Evolutionary conservation across 129 eudicot species (phyloP).

Genomic region (Arctium minus): DNA sequence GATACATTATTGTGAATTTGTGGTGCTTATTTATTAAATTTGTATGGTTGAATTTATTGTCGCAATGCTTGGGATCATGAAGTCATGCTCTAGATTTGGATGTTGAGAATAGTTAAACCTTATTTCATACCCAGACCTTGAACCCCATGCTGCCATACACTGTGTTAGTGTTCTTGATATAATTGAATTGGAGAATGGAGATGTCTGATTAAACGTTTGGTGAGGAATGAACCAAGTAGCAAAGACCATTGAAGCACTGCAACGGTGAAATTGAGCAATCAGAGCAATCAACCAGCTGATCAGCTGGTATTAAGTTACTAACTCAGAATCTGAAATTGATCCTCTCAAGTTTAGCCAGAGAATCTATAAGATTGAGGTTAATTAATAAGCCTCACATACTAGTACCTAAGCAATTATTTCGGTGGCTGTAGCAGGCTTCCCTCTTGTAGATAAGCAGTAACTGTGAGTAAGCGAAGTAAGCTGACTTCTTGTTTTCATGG

Average conservation of each 20-base stretch:
- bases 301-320: not conserved
- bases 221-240: not conserved
- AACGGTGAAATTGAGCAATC: not conserved
- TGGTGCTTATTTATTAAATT: not conserved
- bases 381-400: not conserved
- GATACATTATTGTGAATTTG: constrained; percentile 2
- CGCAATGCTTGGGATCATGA: not conserved
- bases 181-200: not conserved
- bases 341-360: not conserved
- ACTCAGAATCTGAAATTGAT: not conserved
- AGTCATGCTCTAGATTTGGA: constrained; percentile 1
- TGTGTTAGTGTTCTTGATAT: not conserved
- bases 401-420: not conserved
- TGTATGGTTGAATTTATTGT: not conserved
- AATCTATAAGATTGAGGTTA: not conserved
- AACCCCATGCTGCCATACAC: not conserved
- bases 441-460: not conserved
- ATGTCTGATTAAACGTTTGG: not conserved
- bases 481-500: not conserved
- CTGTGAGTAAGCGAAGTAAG: not conserved
- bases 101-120: not conserved
- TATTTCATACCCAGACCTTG: not conserved
- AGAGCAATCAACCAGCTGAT: not conserved
- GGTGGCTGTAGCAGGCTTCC: not conserved
- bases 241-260: not conserved